Evolutionary conservation across 1,284 basidiomycete genomes (phyloP).

Genomic region (Stereum hirsutum): DNA sequence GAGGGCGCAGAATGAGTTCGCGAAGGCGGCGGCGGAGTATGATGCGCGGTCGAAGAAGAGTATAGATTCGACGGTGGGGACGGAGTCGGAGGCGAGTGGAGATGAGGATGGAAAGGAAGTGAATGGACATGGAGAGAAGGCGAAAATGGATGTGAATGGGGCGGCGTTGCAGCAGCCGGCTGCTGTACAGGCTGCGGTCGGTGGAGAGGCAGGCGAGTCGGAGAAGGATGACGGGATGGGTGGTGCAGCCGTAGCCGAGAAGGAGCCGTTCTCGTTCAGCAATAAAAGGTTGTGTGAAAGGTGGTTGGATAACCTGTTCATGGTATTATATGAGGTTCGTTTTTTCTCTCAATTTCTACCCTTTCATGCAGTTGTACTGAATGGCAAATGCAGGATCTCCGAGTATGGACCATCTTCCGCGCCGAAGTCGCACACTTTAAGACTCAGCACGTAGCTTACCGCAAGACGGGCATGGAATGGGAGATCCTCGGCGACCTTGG

Average conservation of each 20-base stretch:
- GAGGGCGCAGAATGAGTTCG: conserved; percentile 27
- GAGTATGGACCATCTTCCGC: conserved; percentile 99
- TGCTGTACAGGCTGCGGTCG: conserved; percentile 50
- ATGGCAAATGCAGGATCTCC: conserved; percentile 59
- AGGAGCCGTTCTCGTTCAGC: conserved; percentile 82
- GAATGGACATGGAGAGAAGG: conserved; percentile 13
- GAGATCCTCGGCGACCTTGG: conserved; percentile 97
- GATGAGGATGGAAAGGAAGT: conserved; percentile 19
- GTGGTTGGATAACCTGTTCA: conserved; percentile 98
- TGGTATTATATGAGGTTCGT: conserved; percentile 92
- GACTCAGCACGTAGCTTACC: conserved; percentile 92
- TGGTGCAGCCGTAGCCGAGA: conserved; percentile 23
- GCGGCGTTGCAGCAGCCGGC: conserved; percentile 49
- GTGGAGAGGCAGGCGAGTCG: conserved; percentile 36
- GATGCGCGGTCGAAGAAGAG: too few relatives aligned
- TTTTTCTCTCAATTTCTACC: background rate
- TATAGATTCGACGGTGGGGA: too few relatives aligned
- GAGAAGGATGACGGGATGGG: conserved; percentile 26
- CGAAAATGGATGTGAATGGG: conserved; percentile 11
- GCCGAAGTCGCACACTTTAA: conserved; percentile 99
- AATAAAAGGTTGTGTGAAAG: conserved; percentile 96
- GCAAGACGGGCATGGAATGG: conserved; percentile 97
- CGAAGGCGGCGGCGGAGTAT: too few relatives aligned
- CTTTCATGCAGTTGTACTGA: background rate
- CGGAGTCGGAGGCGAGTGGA: conserved; percentile 23